phyloP scores from a whole-genome alignment of 202 grass and related monocot species.

The Dendrocalamus latiflorus region DNA sequence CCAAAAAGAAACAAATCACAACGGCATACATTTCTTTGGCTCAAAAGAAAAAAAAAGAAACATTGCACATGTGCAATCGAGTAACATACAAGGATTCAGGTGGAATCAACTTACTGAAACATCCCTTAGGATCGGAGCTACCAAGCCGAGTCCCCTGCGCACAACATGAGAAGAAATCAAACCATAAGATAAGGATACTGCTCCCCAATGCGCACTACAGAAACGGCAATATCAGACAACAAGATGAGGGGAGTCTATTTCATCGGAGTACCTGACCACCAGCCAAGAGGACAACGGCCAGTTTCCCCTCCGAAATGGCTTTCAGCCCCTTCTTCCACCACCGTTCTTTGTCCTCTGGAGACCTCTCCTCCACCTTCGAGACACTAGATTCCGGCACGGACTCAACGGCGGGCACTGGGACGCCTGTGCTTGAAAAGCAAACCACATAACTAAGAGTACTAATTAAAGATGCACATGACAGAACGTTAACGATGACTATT shows the following conservation, averaged over 20 bases:
- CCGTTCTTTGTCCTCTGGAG: conserved; percentile 65
- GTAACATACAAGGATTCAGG: conserved; percentile 18
- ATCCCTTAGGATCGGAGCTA: conserved; percentile 93
- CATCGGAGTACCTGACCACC: conserved; percentile 79
- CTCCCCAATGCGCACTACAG: not conserved
- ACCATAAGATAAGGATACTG: conserved; percentile 8
- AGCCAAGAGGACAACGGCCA: conserved; percentile 86
- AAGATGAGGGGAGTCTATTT: not conserved
- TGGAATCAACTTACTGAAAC: conserved; percentile 82
- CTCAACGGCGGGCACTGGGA: conserved; percentile 50
- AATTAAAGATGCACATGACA: not conserved
- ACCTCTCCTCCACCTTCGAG: conserved; percentile 84
- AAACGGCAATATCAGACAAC: not conserved
- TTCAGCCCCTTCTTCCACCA: conserved; percentile 97
- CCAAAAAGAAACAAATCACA: not conserved
- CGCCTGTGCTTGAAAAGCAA: conserved; percentile 39
- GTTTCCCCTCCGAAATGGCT: conserved; percentile 93
- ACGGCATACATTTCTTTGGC: not conserved
- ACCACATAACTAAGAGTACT: not conserved
- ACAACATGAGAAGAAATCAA: conserved; percentile 20
- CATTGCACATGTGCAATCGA: not conserved
- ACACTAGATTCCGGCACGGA: conserved; percentile 86
- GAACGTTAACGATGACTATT: not conserved
- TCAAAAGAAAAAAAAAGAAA: not conserved
- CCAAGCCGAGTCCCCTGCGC: conserved; percentile 91